phyloP scores from a whole-genome alignment of 2,329 filamentous ascomycete species.

The Aspergillus aculeatus region DNA sequence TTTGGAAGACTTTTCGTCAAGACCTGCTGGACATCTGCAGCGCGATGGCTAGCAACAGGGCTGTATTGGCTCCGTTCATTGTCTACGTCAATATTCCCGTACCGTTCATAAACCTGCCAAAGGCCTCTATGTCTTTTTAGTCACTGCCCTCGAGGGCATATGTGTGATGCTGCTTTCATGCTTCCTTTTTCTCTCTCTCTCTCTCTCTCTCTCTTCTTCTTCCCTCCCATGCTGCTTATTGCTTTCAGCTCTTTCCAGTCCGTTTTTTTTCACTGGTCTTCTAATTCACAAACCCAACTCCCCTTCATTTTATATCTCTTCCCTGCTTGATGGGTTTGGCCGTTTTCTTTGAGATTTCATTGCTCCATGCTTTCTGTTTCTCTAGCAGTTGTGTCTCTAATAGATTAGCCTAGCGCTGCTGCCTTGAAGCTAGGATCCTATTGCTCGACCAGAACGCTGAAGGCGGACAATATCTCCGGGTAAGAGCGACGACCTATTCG shows the following conservation, averaged over 20 bases:
- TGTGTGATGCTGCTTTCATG: neutral
- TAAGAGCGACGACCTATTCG: conserved; percentile 8
- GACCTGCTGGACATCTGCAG: neutral
- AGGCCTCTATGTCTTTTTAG: neutral
- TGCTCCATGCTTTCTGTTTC: neutral
- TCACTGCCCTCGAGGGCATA: neutral
- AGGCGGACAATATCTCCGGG: neutral
- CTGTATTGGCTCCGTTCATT: neutral
- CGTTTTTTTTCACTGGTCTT: conserved; percentile 5
- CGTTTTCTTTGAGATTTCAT: neutral
- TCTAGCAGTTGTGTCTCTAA: neutral
- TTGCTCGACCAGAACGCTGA: conserved; percentile 3
- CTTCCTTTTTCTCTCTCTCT: neutral
- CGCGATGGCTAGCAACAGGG: neutral
- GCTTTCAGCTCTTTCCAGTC: conserved; percentile 8
- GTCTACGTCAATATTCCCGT: neutral
- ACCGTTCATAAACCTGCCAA: neutral
- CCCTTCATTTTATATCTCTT: conserved; percentile 5
- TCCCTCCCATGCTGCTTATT: conserved; percentile 4
- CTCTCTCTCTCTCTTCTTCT: conserved; percentile 16
- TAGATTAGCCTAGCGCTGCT: neutral
- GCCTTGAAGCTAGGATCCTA: neutral
- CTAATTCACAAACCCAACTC: neutral
- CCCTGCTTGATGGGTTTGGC: neutral
- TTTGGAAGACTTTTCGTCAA: neutral